Percentiles rank a stretch among this genome's conserved stretches.
These are phyloP conservation scores for Paradendryphiella salina DNA, from an alignment of 2,329 filamentous ascomycete genomes.

Conservation along the genomic window DNA sequence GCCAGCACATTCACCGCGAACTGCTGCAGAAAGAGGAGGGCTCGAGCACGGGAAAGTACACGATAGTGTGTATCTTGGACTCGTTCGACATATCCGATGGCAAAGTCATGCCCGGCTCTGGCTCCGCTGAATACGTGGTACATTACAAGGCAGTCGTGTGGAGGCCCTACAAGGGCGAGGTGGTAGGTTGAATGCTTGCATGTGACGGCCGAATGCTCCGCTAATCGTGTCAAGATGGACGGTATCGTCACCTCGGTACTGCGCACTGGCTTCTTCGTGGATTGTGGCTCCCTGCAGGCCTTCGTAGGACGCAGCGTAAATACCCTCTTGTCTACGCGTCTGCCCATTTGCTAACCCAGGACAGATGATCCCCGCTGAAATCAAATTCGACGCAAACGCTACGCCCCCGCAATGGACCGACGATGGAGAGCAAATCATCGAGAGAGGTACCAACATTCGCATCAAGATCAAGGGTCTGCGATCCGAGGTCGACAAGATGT, in stretches of 20 bases:
- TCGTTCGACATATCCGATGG: constrained; percentile 93
- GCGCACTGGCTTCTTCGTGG: constrained; percentile 85
- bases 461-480: constrained; percentile 93
- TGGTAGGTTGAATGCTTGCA: constrained; percentile 62
- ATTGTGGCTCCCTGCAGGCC: constrained; percentile 75
- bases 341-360: constrained; percentile 18
- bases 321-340: constrained; percentile 38
- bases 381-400: constrained; percentile 93
- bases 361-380: constrained; percentile 85
- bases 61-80: constrained; percentile 97
- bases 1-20: constrained; percentile 85
- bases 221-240: constrained; percentile 70
- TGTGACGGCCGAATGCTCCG: constrained; percentile 1
- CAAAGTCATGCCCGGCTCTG: constrained; percentile 86
- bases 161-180: constrained; percentile 97
- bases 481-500: constrained; percentile 92
- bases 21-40: constrained; percentile 93
- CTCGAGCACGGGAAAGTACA: constrained; percentile 92
- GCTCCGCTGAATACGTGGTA: constrained; percentile 91
- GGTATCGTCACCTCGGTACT: constrained; percentile 91
- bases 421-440: constrained; percentile 89
- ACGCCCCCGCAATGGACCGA: constrained; percentile 97
- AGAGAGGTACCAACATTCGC: constrained; percentile 89
- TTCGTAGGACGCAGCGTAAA: constrained; percentile 81
- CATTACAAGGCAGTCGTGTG: constrained; percentile 95